Evolutionary conservation across 345 rosid species (phyloP), one percentile per base, ranked within the genome.

Genomic region (Triadica sebifera): DNA sequence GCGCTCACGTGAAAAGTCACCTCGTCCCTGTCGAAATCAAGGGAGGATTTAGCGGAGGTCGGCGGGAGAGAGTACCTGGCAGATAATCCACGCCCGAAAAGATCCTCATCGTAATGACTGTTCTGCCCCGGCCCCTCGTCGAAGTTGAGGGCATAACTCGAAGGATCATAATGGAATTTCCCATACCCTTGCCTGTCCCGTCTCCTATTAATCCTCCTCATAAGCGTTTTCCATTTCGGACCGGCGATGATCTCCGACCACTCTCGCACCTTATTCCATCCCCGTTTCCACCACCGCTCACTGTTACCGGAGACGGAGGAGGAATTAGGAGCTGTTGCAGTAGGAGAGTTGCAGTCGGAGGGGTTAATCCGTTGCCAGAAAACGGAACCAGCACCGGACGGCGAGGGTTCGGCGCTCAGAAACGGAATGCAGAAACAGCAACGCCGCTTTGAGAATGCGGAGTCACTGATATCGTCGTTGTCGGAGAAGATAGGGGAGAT

Each of bases 231-330:
- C 98, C 98, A 93, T 70, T 79, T 83, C 7, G 98, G 98, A 2
- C 98, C 97, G 49, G 96, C 98, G 10, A 82, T 86, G 86, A 91
- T 80, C 81, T 91, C 97, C 1, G 98, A 91, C 97, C 94, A 91
- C 83, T 89, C 94, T 6, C 96, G 86, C 63, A 90, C 57, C 84
- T 84, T 91, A 70, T 68, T 70, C 70, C 70, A 67, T 16, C 70
- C 70, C 1, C 17, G 37, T 22, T 11, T 8, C 70, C 70, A 67
- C 70, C 70, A 67, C 7, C 16, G 34, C 6, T 65, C 51, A 4
- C 12, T 51, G 8, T 65, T 13, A 24, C 2, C 38, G 39, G 11
- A 7, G n/a, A n/a, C n/a, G n/a, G n/a, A n/a, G n/a, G n/a, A n/a
- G n/a, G n/a, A n/a, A n/a, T n/a, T n/a, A n/a, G n/a, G n/a, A n/a